These are phyloP conservation scores for Coleophoma cylindrospora DNA, from an alignment of 2,329 filamentous ascomycete species.

Conservation along the genomic window DNA sequence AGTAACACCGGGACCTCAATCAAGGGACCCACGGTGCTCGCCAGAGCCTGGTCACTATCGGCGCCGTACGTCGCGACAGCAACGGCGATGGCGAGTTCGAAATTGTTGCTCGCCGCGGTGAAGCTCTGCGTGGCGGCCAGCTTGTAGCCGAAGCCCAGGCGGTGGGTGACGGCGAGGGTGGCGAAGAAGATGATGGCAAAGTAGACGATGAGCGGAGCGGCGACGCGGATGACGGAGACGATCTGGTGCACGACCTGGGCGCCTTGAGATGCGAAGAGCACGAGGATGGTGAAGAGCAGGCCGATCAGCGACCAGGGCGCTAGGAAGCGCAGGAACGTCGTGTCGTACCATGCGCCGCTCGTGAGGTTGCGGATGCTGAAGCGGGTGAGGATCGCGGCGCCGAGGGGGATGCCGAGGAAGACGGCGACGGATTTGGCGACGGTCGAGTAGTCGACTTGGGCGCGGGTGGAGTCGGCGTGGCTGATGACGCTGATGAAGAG, in stretches of 20 bases:
- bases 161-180: conserved; percentile 57
- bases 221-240: conserved; percentile 74
- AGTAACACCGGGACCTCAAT: conserved; percentile 83
- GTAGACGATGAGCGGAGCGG: conserved; percentile 76
- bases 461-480: conserved; percentile 32
- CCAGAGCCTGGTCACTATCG: conserved; percentile 73
- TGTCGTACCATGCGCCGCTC: conserved; percentile 58
- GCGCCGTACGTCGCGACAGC: conserved; percentile 77
- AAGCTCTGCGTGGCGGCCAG: conserved; percentile 75
- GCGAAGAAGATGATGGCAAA: conserved; percentile 70
- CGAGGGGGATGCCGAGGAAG: conserved; percentile 81
- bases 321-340: conserved; percentile 62
- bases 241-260: conserved; percentile 75
- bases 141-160: conserved; percentile 70
- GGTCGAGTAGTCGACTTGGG: conserved; percentile 50
- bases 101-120: conserved; percentile 88
- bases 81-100: conserved; percentile 86
- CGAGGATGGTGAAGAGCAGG: conserved; percentile 79
- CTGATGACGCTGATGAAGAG: conserved; percentile 69
- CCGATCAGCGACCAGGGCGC: conserved; percentile 76
- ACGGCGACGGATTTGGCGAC: conserved; percentile 79
- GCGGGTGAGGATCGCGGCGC: conserved; percentile 72
- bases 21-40: conserved; percentile 77
- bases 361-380: conserved; percentile 50
- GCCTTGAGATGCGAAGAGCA: conserved; percentile 82